Conservation (phyloP, 805 yeast genomes). For the Schwanniomyces polymorphus region DNA sequence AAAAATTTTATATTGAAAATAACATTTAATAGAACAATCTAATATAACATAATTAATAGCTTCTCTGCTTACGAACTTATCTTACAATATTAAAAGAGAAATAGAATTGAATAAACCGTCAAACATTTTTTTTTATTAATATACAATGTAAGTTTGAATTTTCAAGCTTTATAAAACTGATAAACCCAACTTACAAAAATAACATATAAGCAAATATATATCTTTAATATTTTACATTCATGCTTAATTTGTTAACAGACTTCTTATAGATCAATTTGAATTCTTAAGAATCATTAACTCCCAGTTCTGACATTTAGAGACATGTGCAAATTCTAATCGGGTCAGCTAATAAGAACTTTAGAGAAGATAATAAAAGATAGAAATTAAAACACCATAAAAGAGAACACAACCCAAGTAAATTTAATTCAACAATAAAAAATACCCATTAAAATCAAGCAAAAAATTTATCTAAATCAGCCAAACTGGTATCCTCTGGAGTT, state of each 20-base stretch:
- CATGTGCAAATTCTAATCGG: neutral
- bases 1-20: neutral
- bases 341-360: neutral
- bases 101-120: neutral
- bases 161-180: neutral
- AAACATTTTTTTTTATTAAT: neutral
- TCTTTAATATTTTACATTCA: neutral
- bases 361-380: neutral
- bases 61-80: too few species aligned
- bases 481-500: constrained; percentile 73
- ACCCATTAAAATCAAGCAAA: constrained; percentile 19
- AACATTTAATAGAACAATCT: neutral
- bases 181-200: neutral
- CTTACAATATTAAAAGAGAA: too few species aligned
- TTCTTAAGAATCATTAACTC: neutral
- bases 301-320: neutral
- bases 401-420: constrained; percentile 1
- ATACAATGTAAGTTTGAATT: neutral
- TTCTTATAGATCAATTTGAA: neutral
- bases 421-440: neutral
- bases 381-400: constrained; percentile 1
- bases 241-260: neutral
- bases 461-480: constrained; percentile 58
- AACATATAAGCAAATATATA: neutral
- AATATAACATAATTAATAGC: neutral